Evolutionary conservation across 2,329 filamentous ascomycete species (phyloP).

Genomic region (Penicillium sp.): DNA sequence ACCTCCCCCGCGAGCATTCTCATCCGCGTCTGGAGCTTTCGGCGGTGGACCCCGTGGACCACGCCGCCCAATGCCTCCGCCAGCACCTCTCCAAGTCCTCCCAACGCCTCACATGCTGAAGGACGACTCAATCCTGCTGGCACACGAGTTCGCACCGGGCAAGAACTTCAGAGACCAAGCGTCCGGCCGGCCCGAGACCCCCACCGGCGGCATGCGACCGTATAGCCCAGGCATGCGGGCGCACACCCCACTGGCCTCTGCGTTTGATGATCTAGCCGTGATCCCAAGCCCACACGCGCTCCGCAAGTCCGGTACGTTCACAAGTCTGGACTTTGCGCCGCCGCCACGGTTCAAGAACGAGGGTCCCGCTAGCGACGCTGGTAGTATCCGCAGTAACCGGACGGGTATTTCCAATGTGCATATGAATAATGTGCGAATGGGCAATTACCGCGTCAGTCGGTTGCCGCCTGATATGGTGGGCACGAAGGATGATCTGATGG

Average conservation of each 20-base stretch:
- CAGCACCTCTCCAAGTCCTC: slow-evolving; percentile 71
- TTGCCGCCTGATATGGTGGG: slow-evolving; percentile 82
- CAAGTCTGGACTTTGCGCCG: slow-evolving; percentile 54
- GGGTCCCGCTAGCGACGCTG: slow-evolving; percentile 49
- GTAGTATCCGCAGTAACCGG: slow-evolving; percentile 68
- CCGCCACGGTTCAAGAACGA: slow-evolving; percentile 51
- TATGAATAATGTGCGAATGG: slow-evolving; percentile 72
- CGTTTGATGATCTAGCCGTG: slow-evolving; percentile 82
- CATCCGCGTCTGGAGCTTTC: slow-evolving; percentile 58
- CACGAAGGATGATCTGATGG: slow-evolving; percentile 68
- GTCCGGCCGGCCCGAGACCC: slow-evolving; percentile 68
- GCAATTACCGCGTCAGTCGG: slow-evolving; percentile 84
- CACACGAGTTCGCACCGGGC: slow-evolving; percentile 87
- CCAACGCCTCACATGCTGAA: slow-evolving; percentile 84
- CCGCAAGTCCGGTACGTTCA: slow-evolving; percentile 54
- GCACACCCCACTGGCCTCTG: slow-evolving; percentile 77
- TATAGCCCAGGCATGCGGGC: slow-evolving; percentile 75
- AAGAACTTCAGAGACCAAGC: slow-evolving; percentile 67
- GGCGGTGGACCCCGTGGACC: slow-evolving; percentile 46
- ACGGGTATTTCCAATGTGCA: slow-evolving; percentile 76
- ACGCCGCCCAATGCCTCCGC: slow-evolving; percentile 71
- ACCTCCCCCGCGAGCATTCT: slow-evolving; percentile 62
- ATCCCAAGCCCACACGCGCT: slow-evolving; percentile 78
- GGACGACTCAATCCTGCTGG: slow-evolving; percentile 74
- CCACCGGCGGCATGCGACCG: slow-evolving; percentile 62